Base-by-base conservation (phyloP, 768 basidiomycete species). In the Russula lepida region DNA sequence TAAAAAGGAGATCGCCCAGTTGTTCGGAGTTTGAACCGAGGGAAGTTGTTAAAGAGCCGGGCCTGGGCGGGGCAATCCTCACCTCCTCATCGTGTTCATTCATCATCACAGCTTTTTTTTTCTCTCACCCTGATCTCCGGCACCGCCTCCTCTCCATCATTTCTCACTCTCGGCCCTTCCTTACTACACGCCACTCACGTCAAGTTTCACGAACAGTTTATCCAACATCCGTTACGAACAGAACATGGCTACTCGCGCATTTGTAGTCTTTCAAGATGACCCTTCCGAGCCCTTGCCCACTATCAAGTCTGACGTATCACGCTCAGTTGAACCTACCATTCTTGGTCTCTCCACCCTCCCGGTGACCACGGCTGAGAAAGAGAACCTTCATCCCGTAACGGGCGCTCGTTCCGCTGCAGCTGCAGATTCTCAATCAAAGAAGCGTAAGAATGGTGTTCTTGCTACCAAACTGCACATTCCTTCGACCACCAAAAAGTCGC, bases 341-440 rank as follows among this genome's bases (percentile, higher is more conserved):
- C 60, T 56, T 63, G 60, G 46, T 17, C 37, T 35, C 57, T 74
- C 71, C 41, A 65, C n/a, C 63, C 56, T 68, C 39, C 68, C 68
- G 19, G 52, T 66, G 32, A 68, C 70, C 35, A 48, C 50, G 17
- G 50, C 58, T 43, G 86, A 89, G 76, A 91, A 91, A 78, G 89
- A 91, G 74, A 91, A 91, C 69, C 76, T 84, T 47, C 79, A 90
- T 71, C 89, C 89, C 48, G 64, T 85, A 67, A 90, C 89, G 3
- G 89, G 89, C 6, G 79, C 81, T 61, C 83, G 81, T 39, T 72
- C 83, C 3, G 79, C 75, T 37, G 68, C 77, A 19, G 68, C 74
- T 17, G 66, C 65, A 6, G 68, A 63, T 58, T 71, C 73, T 19
- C 70, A 73, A 30, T 71, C 71, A 7, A 88, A 87, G 75, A 88